Evolutionary conservation across 176 grass and related monocot genomes (phyloP), one percentile per base, ranked within the genome.

Genomic region (Bromus sterilis): DNA sequence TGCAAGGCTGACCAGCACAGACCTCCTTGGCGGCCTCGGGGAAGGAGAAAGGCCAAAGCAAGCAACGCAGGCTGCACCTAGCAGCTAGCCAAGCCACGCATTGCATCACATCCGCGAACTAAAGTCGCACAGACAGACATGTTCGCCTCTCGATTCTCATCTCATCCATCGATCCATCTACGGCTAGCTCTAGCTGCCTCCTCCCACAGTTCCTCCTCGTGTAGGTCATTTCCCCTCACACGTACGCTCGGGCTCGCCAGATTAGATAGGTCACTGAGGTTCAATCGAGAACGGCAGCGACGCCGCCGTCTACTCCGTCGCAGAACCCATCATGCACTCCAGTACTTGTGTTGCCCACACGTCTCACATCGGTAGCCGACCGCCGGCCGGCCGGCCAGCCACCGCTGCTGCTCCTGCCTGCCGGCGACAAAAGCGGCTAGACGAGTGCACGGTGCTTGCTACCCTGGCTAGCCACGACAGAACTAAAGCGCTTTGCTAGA

Each of bases 1-100:
- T 88, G 80, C 86, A 83, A 83, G 80, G 80, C 80, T 87, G 86
- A 87, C 86, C 85, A 4, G 51, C 77, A 43, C 79, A 69, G 56
- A 30, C 6, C 18, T 4, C 76, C 42, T 18, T n/a, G n/a, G n/a
- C n/a, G n/a, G n/a, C 51, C 83, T 84, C 34, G 87, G 81, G 69
- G 49, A 68, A 80, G 60, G 49, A 48, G 87, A 84, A 84, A 84
- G 76, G 48, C 81, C 81, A 40, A 88, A 88, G 74, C 76, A 41
- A n/a, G n/a, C n/a, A n/a, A n/a, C n/a, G n/a, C n/a, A n/a, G n/a
- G 66, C 58, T 12, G 25, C 58, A 14, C 11, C 11, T n/a, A 42
- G 37, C 39, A 41, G 39, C 39, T 42, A 10, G 13, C 11, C 41
- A 12, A 42, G 41, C 41, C 11, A 25, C 66, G 33, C 62, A 35